Evolutionary conservation across 1,139 yeast genomes (phyloP).

Genomic region (Diutina neorugosa): DNA sequence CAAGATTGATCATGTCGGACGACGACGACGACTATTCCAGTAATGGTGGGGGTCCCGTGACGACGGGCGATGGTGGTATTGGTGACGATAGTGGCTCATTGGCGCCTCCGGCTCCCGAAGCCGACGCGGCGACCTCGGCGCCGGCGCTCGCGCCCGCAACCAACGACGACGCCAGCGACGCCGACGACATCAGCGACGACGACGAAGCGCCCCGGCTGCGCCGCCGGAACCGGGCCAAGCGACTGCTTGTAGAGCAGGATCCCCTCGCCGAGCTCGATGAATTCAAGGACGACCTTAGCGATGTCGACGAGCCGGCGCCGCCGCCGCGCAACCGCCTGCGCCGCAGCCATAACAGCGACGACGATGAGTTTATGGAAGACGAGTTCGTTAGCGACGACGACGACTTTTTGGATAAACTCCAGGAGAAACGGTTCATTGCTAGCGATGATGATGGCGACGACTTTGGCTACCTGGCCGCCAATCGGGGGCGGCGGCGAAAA

Average conservation of each 20-base stretch:
- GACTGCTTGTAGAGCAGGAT: not conserved
- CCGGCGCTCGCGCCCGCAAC: not conserved
- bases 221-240: not conserved
- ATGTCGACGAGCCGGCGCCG: not conserved
- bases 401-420: slow-evolving; percentile 1
- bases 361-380: not conserved
- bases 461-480: not conserved
- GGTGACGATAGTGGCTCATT: not conserved
- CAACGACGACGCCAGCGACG: not conserved
- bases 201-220: not conserved
- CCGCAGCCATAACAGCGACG: not conserved
- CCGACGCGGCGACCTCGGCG: not conserved
- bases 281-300: not conserved
- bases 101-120: not conserved
- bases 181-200: not conserved
- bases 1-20: not conserved
- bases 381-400: slow-evolving; percentile 1
- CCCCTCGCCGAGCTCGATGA: slow-evolving; percentile 2
- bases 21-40: not conserved
- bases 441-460: slow-evolving; percentile 3
- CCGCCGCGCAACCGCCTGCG: not conserved
- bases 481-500: not conserved
- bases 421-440: not conserved
- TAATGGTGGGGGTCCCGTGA: not conserved
- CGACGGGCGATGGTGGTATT: not conserved